These are phyloP conservation scores for Pyricularia sp. DNA, from an alignment of 2,329 filamentous ascomycete species.

Conservation along the genomic window DNA sequence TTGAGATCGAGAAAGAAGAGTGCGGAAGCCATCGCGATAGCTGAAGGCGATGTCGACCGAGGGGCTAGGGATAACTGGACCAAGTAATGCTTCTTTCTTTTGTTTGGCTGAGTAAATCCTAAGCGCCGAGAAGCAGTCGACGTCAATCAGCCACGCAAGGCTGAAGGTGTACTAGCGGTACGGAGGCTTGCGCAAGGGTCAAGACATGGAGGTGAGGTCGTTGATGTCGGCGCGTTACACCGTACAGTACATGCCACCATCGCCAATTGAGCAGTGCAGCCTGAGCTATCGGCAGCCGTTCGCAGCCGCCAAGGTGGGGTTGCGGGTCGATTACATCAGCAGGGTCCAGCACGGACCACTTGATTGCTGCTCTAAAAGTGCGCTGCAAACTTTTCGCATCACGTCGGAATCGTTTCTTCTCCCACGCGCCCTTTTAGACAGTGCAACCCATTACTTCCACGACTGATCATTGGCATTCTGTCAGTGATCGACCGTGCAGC, in stretches of 20 bases:
- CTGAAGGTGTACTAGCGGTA: background rate
- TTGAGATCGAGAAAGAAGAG: slow-evolving; percentile 98
- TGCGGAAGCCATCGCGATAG: slow-evolving; percentile 74
- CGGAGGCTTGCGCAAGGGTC: background rate
- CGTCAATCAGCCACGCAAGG: background rate
- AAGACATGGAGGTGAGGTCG: background rate
- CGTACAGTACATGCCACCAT: slow-evolving; percentile 1
- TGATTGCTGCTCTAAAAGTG: background rate
- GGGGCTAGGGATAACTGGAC: background rate
- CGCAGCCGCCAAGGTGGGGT: slow-evolving; percentile 3
- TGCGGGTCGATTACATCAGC: background rate
- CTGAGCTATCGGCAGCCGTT: background rate
- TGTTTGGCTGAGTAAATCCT: background rate
- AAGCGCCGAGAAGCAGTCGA: background rate
- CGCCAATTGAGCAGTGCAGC: background rate
- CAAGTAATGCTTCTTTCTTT: background rate
- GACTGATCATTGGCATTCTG: slow-evolving; percentile 55
- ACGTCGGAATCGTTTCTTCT: slow-evolving; percentile 7
- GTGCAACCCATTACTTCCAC: slow-evolving; percentile 59
- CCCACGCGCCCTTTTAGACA: slow-evolving; percentile 70
- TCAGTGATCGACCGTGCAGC: slow-evolving; percentile 37
- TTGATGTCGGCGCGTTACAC: background rate
- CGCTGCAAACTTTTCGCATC: background rate
- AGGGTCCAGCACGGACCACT: background rate
- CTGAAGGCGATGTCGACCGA: background rate